Percentiles rank a stretch among this genome's conserved stretches.
These are phyloP conservation scores for Salinomyces thailandicus DNA, from an alignment of 2,329 filamentous ascomycete genomes.

Conservation along the genomic window DNA sequence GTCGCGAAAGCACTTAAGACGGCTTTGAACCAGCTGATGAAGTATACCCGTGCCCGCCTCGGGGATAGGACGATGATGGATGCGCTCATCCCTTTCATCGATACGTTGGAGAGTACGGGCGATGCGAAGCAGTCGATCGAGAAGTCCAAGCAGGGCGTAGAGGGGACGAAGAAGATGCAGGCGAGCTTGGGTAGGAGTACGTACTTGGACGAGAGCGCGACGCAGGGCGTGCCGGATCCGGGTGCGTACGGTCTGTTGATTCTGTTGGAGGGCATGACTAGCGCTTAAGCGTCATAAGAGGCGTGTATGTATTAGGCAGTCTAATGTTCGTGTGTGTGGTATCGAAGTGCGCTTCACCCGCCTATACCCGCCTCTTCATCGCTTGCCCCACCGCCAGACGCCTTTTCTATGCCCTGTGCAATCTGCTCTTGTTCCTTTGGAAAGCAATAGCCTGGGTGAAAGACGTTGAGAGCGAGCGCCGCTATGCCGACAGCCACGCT, in stretches of 20 bases:
- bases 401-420: constrained; percentile 2
- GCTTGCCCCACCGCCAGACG: neutral
- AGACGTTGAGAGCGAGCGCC: constrained; percentile 21
- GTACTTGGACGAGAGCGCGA: constrained; percentile 28
- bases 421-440: constrained; percentile 12
- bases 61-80: constrained; percentile 30
- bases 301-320: too few species aligned
- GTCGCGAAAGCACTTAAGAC: constrained; percentile 17
- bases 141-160: constrained; percentile 20
- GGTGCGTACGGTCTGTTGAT: constrained; percentile 28
- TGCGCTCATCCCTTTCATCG: constrained; percentile 26
- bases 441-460: constrained; percentile 25
- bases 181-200: constrained; percentile 26
- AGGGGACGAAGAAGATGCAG: constrained; percentile 27
- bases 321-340: too few species aligned
- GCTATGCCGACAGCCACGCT: constrained; percentile 24
- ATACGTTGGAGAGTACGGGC: constrained; percentile 14
- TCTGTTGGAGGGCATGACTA: constrained; percentile 24
- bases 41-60: constrained; percentile 25
- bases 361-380: neutral
- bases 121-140: constrained; percentile 17
- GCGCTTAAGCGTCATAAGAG: constrained; percentile 1
- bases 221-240: constrained; percentile 27
- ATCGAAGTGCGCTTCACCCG: too few species aligned
- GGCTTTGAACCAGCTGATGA: constrained; percentile 22